Evolutionary conservation across 768 basidiomycete genomes (phyloP).

Genomic region (Mycena vitilis): DNA sequence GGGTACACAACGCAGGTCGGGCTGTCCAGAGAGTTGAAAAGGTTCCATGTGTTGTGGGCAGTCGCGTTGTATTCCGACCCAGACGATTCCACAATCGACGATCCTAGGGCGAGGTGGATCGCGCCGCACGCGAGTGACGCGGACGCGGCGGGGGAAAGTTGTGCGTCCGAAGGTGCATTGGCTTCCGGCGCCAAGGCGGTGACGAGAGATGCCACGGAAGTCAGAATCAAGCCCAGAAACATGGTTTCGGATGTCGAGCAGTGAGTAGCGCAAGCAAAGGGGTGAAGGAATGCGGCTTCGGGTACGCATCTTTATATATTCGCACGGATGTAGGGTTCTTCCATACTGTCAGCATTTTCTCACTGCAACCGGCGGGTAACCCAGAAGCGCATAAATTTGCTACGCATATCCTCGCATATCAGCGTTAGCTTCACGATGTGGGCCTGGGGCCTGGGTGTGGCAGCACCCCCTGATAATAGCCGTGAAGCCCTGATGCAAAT

Average conservation of each 20-base stretch:
- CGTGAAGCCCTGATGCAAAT: too few relatives aligned
- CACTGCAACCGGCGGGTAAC: too few relatives aligned
- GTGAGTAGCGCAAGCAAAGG: too few relatives aligned
- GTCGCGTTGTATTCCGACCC: conserved; percentile 30
- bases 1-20: conserved; percentile 55
- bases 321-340: too few relatives aligned
- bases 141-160: background rate
- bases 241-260: background rate
- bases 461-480: too few relatives aligned
- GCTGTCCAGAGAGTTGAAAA: conserved; percentile 47
- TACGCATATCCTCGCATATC: too few relatives aligned
- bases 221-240: background rate
- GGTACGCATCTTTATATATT: too few relatives aligned
- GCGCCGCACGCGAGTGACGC: conserved; percentile 6
- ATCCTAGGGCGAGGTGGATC: background rate
- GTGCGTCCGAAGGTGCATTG: background rate
- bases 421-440: too few relatives aligned
- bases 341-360: too few relatives aligned
- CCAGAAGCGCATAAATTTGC: too few relatives aligned
- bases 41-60: conserved; percentile 44
- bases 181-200: background rate
- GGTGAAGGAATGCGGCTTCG: too few relatives aligned
- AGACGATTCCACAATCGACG: conserved; percentile 19
- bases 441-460: too few relatives aligned
- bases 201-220: background rate